Conservation (phyloP, 1,139 yeast genomes). For the Taphrina betulina region DNA sequence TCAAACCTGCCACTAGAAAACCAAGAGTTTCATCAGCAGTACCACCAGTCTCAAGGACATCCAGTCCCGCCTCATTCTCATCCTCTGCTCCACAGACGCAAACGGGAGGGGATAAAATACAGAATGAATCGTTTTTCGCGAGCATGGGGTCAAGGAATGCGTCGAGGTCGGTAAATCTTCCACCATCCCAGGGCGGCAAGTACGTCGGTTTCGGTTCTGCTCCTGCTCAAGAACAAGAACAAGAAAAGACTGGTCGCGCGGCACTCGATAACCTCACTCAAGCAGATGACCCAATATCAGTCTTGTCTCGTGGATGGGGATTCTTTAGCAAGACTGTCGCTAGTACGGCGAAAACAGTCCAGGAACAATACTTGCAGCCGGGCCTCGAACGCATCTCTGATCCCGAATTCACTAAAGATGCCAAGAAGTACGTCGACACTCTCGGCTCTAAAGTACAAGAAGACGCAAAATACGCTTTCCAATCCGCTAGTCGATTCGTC, state of each 20-base stretch:
- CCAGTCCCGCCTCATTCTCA: constrained; percentile 23
- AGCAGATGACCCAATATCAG: constrained; percentile 81
- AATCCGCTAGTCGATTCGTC: constrained; percentile 21
- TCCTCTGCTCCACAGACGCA: constrained; percentile 28
- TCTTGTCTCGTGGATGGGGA: constrained; percentile 91
- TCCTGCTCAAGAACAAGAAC: constrained; percentile 48
- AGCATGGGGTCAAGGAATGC: constrained; percentile 71
- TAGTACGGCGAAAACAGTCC: constrained; percentile 80
- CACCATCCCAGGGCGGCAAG: constrained; percentile 94
- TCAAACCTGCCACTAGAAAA: constrained; percentile 55
- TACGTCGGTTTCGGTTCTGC: constrained; percentile 82
- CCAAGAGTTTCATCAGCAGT: constrained; percentile 33
- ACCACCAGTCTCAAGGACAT: constrained; percentile 4
- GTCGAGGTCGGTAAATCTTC: constrained; percentile 69
- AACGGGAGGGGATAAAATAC: too few species aligned
- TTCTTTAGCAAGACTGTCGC: constrained; percentile 78
- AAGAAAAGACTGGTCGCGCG: constrained; percentile 22
- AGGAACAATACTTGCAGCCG: constrained; percentile 85
- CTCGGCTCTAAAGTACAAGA: constrained; percentile 27
- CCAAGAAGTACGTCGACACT: constrained; percentile 16
- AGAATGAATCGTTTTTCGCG: constrained; percentile 81
- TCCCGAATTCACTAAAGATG: constrained; percentile 51
- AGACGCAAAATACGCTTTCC: constrained; percentile 29
- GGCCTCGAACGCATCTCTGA: constrained; percentile 77
- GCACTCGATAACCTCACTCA: constrained; percentile 46